These are phyloP conservation scores for Cocos nucifera DNA, from an alignment of 176 grass and related monocot species.

Conservation along the genomic window DNA sequence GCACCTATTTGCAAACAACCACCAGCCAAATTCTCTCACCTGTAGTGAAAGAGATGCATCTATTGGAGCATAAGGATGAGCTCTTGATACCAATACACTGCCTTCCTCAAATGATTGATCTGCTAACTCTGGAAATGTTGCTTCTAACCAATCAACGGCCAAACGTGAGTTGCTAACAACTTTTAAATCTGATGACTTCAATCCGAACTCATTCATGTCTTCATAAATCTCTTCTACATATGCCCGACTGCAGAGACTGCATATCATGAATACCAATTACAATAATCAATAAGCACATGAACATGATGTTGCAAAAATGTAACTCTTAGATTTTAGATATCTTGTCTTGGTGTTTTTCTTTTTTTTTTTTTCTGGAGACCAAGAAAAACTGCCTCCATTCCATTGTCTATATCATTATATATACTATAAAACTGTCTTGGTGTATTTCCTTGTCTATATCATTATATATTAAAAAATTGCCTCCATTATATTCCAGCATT, in stretches of 20 bases:
- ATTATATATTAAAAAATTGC: too few relatives aligned
- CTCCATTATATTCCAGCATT: too few relatives aligned
- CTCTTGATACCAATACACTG: conserved; percentile 41
- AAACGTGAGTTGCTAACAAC: conserved; percentile 55
- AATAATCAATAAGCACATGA: conserved; percentile 11
- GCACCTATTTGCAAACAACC: too few relatives aligned
- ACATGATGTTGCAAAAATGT: background rate
- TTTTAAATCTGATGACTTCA: conserved; percentile 64
- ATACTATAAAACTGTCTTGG: too few relatives aligned
- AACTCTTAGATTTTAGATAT: too few relatives aligned
- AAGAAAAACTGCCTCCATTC: too few relatives aligned
- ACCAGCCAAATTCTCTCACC: conserved; percentile 15
- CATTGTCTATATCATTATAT: too few relatives aligned
- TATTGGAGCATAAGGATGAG: conserved; percentile 65
- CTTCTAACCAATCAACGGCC: conserved; percentile 85
- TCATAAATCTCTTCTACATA: conserved; percentile 82
- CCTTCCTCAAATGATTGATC: conserved; percentile 36
- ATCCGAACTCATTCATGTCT: conserved; percentile 70
- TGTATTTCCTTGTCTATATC: too few relatives aligned
- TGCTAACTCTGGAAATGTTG: conserved; percentile 76
- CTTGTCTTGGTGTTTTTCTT: too few relatives aligned
- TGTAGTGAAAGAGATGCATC: conserved; percentile 85
- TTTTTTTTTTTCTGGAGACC: too few relatives aligned
- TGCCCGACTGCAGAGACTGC: conserved; percentile 54
- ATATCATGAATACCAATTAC: conserved; percentile 17